A percentile compares a stretch with the other conserved stretches of the same genome.
Evolutionary conservation across 2,329 filamentous ascomycete genomes (phyloP).

Genomic region (Sporothrix inflata): DNA sequence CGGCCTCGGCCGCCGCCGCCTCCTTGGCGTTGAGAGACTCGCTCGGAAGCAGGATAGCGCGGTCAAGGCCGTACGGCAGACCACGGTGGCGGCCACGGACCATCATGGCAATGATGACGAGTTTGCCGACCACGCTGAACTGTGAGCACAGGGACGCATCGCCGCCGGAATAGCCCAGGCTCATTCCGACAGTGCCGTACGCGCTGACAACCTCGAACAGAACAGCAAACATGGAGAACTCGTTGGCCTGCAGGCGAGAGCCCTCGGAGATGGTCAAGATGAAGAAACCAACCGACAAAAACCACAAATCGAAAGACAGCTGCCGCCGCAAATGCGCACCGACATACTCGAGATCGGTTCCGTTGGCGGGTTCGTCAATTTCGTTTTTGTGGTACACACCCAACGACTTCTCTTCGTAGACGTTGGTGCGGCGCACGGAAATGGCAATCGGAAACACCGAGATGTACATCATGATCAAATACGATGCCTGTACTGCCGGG

Average conservation of each 20-base stretch:
- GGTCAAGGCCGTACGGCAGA: conserved; percentile 67
- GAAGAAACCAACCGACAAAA: conserved; percentile 90
- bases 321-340: conserved; percentile 89
- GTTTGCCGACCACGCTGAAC: conserved; percentile 74
- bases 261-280: conserved; percentile 91
- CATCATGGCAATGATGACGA: conserved; percentile 70
- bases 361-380: conserved; percentile 52
- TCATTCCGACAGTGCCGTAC: conserved; percentile 92
- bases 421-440: conserved; percentile 89
- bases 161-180: conserved; percentile 74
- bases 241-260: conserved; percentile 60
- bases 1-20: conserved; percentile 50
- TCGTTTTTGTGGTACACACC: conserved; percentile 68
- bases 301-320: conserved; percentile 97
- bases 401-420: conserved; percentile 89
- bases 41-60: conserved; percentile 62
- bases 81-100: conserved; percentile 71
- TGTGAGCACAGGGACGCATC: conserved; percentile 83
- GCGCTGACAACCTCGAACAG: conserved; percentile 89
- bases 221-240: conserved; percentile 70
- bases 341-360: conserved; percentile 76
- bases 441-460: conserved; percentile 97
- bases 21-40: conserved; percentile 60
- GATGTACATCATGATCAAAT: conserved; percentile 99
- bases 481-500: conserved; percentile 89